A percentile compares a stretch with the other conserved stretches of the same genome.
phyloP scores from a whole-genome alignment of 1,284 basidiomycete species.

The Rhodotorula sp. region DNA sequence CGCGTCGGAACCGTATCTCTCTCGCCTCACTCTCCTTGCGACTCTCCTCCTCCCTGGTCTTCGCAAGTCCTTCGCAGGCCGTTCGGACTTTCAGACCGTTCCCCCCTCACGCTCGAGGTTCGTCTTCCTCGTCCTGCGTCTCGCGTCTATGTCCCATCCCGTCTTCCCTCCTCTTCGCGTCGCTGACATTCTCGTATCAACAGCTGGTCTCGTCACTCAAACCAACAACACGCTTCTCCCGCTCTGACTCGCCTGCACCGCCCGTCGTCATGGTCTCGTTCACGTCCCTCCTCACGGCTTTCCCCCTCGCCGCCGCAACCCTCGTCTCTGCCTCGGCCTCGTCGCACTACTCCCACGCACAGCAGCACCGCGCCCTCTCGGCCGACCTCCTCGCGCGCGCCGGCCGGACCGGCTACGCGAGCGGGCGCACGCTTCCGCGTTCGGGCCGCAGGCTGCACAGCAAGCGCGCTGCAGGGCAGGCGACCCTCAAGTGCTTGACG shows the following conservation, averaged over 20 bases:
- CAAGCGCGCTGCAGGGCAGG: neutral
- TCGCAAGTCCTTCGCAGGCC: too few relatives aligned
- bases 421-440: conserved; percentile 11
- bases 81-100: neutral
- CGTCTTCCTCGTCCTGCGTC: neutral
- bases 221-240: neutral
- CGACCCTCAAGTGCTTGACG: conserved; percentile 33
- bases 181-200: neutral
- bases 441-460: conserved; percentile 12
- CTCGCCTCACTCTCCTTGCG: neutral
- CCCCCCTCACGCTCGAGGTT: neutral
- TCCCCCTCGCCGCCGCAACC: conserved; percentile 4
- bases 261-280: neutral
- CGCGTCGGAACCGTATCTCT: neutral
- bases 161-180: neutral
- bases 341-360: conserved; percentile 14
- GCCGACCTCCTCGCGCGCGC: neutral
- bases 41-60: neutral
- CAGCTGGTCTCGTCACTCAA: conserved; percentile 13
- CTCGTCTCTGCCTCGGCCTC: conserved; percentile 2
- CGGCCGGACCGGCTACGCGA: too few relatives aligned
- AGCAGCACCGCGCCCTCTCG: neutral
- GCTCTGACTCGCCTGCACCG: too few relatives aligned
- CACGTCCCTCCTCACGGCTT: conserved; percentile 3
- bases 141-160: too few relatives aligned